Evolutionary conservation across 129 eudicot genomes (phyloP), one percentile per base, ranked within the genome.

Genomic region (Helianthus tuberosus): DNA sequence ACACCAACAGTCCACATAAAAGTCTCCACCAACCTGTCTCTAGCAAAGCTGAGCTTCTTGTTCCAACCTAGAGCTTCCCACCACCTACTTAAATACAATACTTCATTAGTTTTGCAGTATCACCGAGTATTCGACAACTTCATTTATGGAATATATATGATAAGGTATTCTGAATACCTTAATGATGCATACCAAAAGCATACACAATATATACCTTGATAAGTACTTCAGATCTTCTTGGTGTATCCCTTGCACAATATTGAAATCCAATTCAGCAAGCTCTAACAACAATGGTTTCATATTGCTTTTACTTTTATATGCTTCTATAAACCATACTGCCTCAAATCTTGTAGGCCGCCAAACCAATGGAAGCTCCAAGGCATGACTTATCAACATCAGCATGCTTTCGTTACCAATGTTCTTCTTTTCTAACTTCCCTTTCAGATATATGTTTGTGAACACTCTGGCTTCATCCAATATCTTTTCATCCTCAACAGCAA

Each of bases 401-500:
- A 65, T 32, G 44, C 43, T 49, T 41, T 14, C 15, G 44, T 60
- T 29, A 49, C 54, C n/a, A 11, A 8, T n/a, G 3, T 16, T 46
- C 11, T n/a, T n/a, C n/a, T 17, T 60, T 11, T 65, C 39, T 5
- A 75, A 35, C 20, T 14, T 23, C n/a, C 53, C 35, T 43, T 74
- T 64, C 3, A 86, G 72, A 66, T 64, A 75, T 50, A 61, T 41
- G 2, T 11, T 35, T 7, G 88, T 53, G 15, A 83, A 77, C 49
- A 66, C 71, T 47, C 67, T 66, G 11, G 86, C 88, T 44, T 32
- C 32, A 7, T 86, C 86, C 58, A 86, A 2, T 5, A 74, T 73
- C 1, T 14, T 66, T 35, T 86, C 88, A 12, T 72, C 79, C 10
- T 77, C 53, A 11, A 66, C 57, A 14, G 74, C 53, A 54, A 77